Base-by-base conservation (phyloP, 2,329 filamentous ascomycete genomes). In the Calcarisporium arbuscula region DNA sequence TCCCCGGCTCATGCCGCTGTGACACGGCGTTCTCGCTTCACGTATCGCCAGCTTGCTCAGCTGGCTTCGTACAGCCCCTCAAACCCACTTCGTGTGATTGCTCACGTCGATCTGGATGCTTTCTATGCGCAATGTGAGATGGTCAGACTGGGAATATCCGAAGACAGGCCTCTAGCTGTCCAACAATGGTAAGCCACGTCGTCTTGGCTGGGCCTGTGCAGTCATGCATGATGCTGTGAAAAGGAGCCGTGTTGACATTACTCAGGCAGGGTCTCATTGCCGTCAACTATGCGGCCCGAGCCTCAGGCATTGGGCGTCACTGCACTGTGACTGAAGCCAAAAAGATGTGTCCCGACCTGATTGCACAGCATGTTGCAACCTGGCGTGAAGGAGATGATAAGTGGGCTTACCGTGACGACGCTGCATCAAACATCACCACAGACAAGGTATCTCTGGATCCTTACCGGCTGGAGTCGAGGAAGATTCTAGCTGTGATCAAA, bases 81-180 rank as follows among this genome's bases (percentile, higher is more conserved):
- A 8, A 87, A 78, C 32, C 90, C 90, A 2, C 70, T 98, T 22
- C 80, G 92, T 29, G 84, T 94, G 19, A 78, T 95, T 47, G 86
- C 87, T 6, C 89, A 95, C 57, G 79, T 96, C 43, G 92, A 98
- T 52, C 79, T 98, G 40, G 92, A 98, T 73, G 90, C 90, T 25
- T 98, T 98, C 62, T 98, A 98, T 58, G 84, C 85, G 4, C 92
- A 98, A 66, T 95, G 88, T 55, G 92, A 98, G 62, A 94, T 89
- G 74, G 80, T 95, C 8, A 79, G 92, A 7, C 70, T 96, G 28
- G 80, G 80, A 10, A 66, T 85, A 9, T 67, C 82, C 11, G 80
- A 85, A 41, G 76, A 87, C 38, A 74, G 80, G 45, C 92, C 92
- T 8, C 73, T 98, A 17, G 92, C 88, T 1, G 92, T 98, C 15